These are phyloP conservation scores for Brasilioporus rufonigricans DNA, from an alignment of 768 basidiomycete species.

Conservation along the genomic window DNA sequence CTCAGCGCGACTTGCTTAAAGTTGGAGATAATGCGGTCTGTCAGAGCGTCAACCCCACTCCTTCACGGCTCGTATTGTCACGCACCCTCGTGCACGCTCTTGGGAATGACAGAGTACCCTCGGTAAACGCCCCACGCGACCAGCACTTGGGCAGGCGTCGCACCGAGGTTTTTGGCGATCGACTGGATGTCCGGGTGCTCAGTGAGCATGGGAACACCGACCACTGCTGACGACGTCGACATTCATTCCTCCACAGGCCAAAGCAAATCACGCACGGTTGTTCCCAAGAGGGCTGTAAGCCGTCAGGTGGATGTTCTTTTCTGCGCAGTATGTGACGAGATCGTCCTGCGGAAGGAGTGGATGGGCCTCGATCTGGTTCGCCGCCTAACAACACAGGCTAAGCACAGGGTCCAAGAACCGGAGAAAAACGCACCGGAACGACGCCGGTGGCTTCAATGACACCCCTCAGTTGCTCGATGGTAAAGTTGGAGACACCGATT, in stretches of 20 bases:
- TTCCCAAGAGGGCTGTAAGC: slow-evolving; percentile 78
- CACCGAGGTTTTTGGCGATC: slow-evolving; percentile 60
- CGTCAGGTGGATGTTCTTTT: slow-evolving; percentile 69
- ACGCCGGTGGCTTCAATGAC: slow-evolving; percentile 70
- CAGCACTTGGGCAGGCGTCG: slow-evolving; percentile 77
- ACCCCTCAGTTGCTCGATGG: slow-evolving; percentile 58
- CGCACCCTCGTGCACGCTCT: slow-evolving; percentile 64
- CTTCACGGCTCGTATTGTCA: background rate
- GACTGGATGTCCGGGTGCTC: slow-evolving; percentile 60
- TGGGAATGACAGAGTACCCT: slow-evolving; percentile 83
- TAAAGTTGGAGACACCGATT: slow-evolving; percentile 85
- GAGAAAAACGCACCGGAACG: slow-evolving; percentile 51
- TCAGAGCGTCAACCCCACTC: background rate
- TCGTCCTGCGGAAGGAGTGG: slow-evolving; percentile 76
- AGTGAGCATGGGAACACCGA: slow-evolving; percentile 62
- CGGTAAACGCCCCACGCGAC: slow-evolving; percentile 77
- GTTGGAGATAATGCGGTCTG: slow-evolving; percentile 69
- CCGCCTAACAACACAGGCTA: slow-evolving; percentile 36
- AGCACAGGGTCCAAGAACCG: background rate
- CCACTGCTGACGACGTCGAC: slow-evolving; percentile 36
- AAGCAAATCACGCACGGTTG: slow-evolving; percentile 50
- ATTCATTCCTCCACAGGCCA: background rate
- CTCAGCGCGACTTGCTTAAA: slow-evolving; percentile 71
- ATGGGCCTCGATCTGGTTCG: slow-evolving; percentile 84
- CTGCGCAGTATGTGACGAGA: slow-evolving; percentile 65